Percentiles rank a stretch among this genome's conserved stretches.
phyloP scores from a whole-genome alignment of 2,329 filamentous ascomycete genomes.

The Tolypocladium nubicola region DNA sequence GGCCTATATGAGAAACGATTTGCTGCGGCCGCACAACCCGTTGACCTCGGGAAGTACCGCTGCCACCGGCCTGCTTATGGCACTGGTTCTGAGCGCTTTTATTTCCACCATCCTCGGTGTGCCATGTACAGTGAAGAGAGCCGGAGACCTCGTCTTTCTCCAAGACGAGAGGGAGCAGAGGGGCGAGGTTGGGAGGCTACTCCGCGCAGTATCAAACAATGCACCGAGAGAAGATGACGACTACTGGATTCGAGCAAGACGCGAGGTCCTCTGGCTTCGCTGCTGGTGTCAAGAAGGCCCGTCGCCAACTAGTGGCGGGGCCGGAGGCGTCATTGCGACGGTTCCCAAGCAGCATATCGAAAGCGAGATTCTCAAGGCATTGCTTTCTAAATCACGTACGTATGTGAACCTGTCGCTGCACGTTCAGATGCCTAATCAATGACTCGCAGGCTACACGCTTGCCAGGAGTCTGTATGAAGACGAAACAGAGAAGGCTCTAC shows the following conservation, averaged over 20 bases:
- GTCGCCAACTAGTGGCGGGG: conserved; percentile 24
- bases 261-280: conserved; percentile 62
- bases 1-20: conserved; percentile 24
- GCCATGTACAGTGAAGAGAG: conserved; percentile 39
- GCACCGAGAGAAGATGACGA: conserved; percentile 49
- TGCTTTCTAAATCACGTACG: conserved; percentile 52
- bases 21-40: conserved; percentile 50
- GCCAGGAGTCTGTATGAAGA: conserved; percentile 52
- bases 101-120: conserved; percentile 41
- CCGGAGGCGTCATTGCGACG: conserved; percentile 52
- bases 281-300: conserved; percentile 49
- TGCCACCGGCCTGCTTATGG: conserved; percentile 50
- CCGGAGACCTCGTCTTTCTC: conserved; percentile 53
- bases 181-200: conserved; percentile 44
- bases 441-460: conserved; percentile 44
- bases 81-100: conserved; percentile 51
- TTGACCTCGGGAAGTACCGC: conserved; percentile 50
- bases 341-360: conserved; percentile 54
- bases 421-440: conserved; percentile 4
- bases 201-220: conserved; percentile 39
- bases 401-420: conserved; percentile 3
- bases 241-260: conserved; percentile 51
- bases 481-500: conserved; percentile 36
- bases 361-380: conserved; percentile 57
- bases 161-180: conserved; percentile 56